Evolutionary conservation across 441 rosid species (phyloP).

Genomic region (Daphne laureola): DNA sequence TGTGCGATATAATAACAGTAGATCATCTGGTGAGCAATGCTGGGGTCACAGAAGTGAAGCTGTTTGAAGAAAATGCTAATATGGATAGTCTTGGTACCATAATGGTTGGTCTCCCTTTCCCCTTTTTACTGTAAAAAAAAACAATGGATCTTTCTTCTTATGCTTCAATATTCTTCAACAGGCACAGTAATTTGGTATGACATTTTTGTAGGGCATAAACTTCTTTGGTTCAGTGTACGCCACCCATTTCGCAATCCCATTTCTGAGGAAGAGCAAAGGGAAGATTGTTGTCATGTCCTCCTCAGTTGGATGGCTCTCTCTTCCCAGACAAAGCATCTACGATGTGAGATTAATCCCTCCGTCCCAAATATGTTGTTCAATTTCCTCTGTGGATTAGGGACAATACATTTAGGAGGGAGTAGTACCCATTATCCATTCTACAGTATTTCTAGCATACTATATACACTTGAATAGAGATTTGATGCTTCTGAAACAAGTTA

Average conservation of each 20-base stretch:
- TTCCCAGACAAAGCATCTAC: constrained; percentile 25
- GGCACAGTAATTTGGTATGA: too few species aligned
- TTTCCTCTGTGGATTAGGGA: too few species aligned
- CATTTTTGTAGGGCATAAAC: constrained; percentile 23
- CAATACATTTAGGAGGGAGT: too few species aligned
- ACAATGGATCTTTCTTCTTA: too few species aligned
- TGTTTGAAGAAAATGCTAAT: constrained; percentile 20
- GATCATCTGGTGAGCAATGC: constrained; percentile 42
- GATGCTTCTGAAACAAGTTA: neutral
- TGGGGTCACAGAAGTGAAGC: constrained; percentile 15
- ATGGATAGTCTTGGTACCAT: constrained; percentile 19
- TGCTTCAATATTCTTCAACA: too few species aligned
- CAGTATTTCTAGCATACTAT: too few species aligned
- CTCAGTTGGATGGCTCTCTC: constrained; percentile 16
- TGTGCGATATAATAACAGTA: constrained; percentile 13
- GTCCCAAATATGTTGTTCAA: too few species aligned
- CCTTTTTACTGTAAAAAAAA: too few species aligned
- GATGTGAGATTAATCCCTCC: too few species aligned
- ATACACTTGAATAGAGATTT: neutral
- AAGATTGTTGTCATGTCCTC: constrained; percentile 32
- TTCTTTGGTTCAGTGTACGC: constrained; percentile 36
- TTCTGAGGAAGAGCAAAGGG: constrained; percentile 34
- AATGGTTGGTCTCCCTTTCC: constrained; percentile 20
- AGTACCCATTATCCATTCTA: too few species aligned
- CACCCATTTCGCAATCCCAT: constrained; percentile 33